These are phyloP conservation scores for Macrophomina phaseolina DNA, from an alignment of 2,329 filamentous ascomycete species.

Conservation along the genomic window DNA sequence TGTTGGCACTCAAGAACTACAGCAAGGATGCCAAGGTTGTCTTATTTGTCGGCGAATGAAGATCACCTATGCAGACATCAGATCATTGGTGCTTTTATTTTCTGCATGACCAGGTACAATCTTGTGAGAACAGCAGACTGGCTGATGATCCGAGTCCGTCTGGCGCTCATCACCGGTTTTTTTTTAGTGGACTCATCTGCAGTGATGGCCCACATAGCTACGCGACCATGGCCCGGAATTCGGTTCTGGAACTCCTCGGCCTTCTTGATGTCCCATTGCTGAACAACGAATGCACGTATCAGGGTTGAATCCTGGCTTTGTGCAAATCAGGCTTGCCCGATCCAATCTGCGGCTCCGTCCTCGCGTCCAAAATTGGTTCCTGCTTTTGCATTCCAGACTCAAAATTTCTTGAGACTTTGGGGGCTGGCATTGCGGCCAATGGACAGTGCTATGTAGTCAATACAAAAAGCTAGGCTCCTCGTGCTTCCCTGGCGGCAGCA, in stretches of 20 bases:
- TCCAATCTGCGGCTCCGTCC: background rate
- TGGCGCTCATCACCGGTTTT: too few species aligned
- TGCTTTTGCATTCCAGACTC: conserved; percentile 5
- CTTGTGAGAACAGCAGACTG: too few species aligned
- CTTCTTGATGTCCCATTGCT: background rate
- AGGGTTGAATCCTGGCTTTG: background rate
- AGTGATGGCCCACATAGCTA: background rate
- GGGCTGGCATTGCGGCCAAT: background rate
- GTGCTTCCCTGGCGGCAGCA: background rate
- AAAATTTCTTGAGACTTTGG: background rate
- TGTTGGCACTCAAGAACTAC: too few species aligned
- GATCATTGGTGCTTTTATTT: too few species aligned
- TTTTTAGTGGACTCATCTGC: background rate
- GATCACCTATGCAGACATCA: too few species aligned
- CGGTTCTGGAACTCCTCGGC: background rate
- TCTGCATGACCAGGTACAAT: too few species aligned
- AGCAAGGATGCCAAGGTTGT: too few species aligned
- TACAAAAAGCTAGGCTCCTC: background rate
- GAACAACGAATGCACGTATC: background rate
- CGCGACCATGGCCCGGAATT: background rate
- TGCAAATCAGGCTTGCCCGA: background rate
- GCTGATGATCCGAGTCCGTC: too few species aligned
- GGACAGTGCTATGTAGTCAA: background rate
- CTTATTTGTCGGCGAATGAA: too few species aligned
- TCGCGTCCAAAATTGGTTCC: background rate